Base-by-base conservation (phyloP, 2,329 filamentous ascomycete species). In the Exophiala sideris region DNA sequence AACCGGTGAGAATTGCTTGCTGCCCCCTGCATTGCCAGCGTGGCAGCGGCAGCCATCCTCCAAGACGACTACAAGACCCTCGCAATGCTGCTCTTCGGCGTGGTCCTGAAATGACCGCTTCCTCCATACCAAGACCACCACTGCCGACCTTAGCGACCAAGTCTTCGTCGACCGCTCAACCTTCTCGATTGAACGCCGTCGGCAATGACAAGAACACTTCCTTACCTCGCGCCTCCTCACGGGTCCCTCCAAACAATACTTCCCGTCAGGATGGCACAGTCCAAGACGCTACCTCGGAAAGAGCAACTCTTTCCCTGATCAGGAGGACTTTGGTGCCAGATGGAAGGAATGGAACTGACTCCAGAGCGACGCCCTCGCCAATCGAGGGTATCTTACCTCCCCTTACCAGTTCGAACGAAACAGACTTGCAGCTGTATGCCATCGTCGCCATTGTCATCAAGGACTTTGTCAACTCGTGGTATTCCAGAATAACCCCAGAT, bases 391-490 rank as follows among this genome's bases (percentile, higher is more conserved):
- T 96, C 40, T 77, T 99, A 42, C 94, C 92, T 55, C 91, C 91
- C 36, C 78, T 99, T 66, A 97, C 92, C 45, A 96, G 91, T 75
- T 91, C 90, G 48, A 95, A 96, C 70, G 90, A 95, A 64, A 84
- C 97, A 56, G 94, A 99, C 70, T 76, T 95, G 52, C 88, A 99
- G 73, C 80, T 99, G 3, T 99, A 97, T 69, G 92, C 89, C 24
- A 82, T 97, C 56, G 85, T 99, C 57, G 88, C 94, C 48, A 87
- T 97, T 55, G 84, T 97, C 58, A 79, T 96, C 64, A 85, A 88
- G 66, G 91, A 96, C 61, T 96, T 91, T 69, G 88, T 99, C 35
- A 86, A 94, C 70, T 85, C 84, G 32, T 99, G 94, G 94, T 99
- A 99, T 75, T 80, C 79, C 61, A 92, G 87, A 70, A 94, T 99